phyloP scores from a whole-genome alignment of 2,329 filamentous ascomycete genomes.

The Aphanocladium album region DNA sequence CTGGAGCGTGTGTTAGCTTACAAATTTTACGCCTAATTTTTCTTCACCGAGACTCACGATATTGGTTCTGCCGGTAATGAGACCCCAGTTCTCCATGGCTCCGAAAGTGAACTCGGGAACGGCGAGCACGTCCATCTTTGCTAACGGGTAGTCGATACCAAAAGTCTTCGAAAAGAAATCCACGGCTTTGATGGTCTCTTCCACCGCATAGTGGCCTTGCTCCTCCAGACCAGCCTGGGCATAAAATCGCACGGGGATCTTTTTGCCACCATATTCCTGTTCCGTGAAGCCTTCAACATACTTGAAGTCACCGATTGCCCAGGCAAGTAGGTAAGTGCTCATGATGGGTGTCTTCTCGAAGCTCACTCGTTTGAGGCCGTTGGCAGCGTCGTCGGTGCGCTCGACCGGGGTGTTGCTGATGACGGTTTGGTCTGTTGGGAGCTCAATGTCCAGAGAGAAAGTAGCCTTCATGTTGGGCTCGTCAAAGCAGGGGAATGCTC shows the following conservation, averaged over 20 bases:
- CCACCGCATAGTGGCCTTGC: conserved; percentile 82
- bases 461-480: conserved; percentile 90
- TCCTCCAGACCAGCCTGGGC: conserved; percentile 85
- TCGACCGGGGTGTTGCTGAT: conserved; percentile 95
- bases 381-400: conserved; percentile 66
- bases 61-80: conserved; percentile 90
- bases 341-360: conserved; percentile 91
- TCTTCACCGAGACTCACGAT: too few species aligned
- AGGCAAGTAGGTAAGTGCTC: conserved; percentile 94
- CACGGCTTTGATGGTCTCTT: conserved; percentile 82
- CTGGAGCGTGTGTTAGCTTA: neutral
- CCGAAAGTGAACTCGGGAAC: conserved; percentile 94
- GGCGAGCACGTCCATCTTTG: conserved; percentile 63
- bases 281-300: conserved; percentile 89
- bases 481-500: conserved; percentile 94
- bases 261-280: conserved; percentile 85
- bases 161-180: conserved; percentile 95
- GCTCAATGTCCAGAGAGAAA: conserved; percentile 85
- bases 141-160: conserved; percentile 62
- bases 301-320: conserved; percentile 90
- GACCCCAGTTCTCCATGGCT: conserved; percentile 98
- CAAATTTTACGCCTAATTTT: neutral
- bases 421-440: conserved; percentile 85
- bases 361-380: conserved; percentile 76
- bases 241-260: conserved; percentile 87